Base-by-base conservation (phyloP, 495 filamentous ascomycete genomes). In the Glarea lozoyensis region DNA sequence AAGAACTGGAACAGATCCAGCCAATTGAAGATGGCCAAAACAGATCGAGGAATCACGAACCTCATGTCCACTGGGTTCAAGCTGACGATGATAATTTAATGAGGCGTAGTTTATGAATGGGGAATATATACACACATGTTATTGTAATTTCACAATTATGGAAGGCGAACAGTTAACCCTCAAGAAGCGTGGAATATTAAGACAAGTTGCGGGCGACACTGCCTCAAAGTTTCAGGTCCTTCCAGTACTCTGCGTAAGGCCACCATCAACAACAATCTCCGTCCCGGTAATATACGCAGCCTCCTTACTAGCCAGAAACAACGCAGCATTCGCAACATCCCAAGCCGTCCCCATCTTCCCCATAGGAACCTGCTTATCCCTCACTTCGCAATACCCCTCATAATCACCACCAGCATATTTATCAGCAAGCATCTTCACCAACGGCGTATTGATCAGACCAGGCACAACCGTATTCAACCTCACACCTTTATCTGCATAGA, bases 231-330 rank as follows among this genome's bases (percentile, higher is more conserved):
- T 15, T 39, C 18, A 53, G 11, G 43, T 19, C 31, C 49, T 42
- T 23, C 53, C 53, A 5, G 53, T 56, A 47, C 49, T 53, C 27
- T 46, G 46, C 1, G 43, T 47, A 10, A 52, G 39, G 23, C 69
- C 75, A 4, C 76, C 75, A 63, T 78, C 73, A 1, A 79, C 66
- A 1, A 77, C 60, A 7, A 78, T 52, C 46, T 76, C 62, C 46
- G 69, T 61, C 0, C 75, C 72, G 1, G 73, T 76, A 17, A 76
- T 65, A 56, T 73, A 78, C 11, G 45, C 42, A 3, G 72, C 64
- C 39, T 72, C 71, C 37, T 68, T 64, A 21, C 62, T 62, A 1
- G 61, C 68, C 10, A 78, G 54, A 45, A 76, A 79, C 27, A 73
- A 44, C 1, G 64, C 67, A 0, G 68, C 64, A 54, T 69, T 63